Evolutionary conservation across 75 land plant genomes (phyloP).

Genomic region (Sequoiadendron giganteum): DNA sequence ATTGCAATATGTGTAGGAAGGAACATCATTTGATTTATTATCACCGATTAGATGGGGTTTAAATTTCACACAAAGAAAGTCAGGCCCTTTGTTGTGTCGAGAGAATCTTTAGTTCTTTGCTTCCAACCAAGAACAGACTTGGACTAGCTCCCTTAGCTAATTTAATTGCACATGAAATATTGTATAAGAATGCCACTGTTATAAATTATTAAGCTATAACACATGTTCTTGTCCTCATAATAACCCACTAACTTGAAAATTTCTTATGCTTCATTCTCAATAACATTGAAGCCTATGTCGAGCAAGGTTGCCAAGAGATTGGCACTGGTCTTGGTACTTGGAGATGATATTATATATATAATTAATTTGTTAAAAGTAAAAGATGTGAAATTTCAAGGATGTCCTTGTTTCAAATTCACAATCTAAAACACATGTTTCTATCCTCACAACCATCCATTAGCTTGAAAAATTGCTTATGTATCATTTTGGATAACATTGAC

Average conservation of each 20-base stretch:
- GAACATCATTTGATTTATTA: constrained; percentile 75
- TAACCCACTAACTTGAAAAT: constrained; percentile 48
- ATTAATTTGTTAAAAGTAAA: no score
- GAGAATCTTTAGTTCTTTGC: constrained; percentile 67
- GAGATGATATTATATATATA: no score
- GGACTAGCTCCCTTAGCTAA: constrained; percentile 50
- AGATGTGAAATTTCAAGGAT: no score
- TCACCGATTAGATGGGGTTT: constrained; percentile 82
- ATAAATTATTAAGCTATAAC: constrained; percentile 46
- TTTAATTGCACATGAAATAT: constrained; percentile 50
- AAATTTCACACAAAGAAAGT: constrained; percentile 83
- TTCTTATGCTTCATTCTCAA: constrained; percentile 44
- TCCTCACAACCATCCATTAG: no score
- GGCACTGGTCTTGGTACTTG: no score
- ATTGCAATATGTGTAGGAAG: constrained; percentile 39
- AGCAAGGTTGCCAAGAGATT: not conserved
- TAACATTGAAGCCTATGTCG: constrained; percentile 31
- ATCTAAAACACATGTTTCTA: no score
- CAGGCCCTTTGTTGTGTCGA: constrained; percentile 81
- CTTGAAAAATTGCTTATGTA: no score
- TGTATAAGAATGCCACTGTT: constrained; percentile 45
- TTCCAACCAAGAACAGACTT: constrained; percentile 63
- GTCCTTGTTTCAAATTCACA: no score
- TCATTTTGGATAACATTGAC: no score
- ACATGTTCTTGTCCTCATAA: constrained; percentile 35